A percentile compares a stretch with the other conserved stretches of the same genome.
Conservation (phyloP, 2,329 filamentous ascomycete genomes). For the Ceratocystiopsis sp. region DNA sequence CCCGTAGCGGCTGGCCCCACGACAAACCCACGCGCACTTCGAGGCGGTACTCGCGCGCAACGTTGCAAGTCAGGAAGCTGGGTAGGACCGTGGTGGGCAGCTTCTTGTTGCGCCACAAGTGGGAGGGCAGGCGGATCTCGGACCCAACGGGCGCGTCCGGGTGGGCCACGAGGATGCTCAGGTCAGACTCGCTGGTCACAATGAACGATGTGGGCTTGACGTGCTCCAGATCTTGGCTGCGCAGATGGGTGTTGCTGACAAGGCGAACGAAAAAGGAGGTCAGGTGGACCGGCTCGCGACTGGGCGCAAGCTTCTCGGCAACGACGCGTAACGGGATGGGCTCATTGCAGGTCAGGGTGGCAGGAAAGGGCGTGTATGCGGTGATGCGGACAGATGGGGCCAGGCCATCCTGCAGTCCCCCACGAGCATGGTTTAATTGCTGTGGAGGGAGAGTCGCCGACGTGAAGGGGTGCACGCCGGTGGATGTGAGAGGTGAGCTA, state of each 20-base stretch:
- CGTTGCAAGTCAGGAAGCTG: slow-evolving; percentile 76
- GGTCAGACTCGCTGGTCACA: slow-evolving; percentile 51
- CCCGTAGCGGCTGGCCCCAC: slow-evolving; percentile 42
- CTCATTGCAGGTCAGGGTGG: slow-evolving; percentile 78
- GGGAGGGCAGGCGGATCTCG: slow-evolving; percentile 52
- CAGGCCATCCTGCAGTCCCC: slow-evolving; percentile 15
- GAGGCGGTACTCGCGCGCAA: slow-evolving; percentile 65
- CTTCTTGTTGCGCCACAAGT: slow-evolving; percentile 52
- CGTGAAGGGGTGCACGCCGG: background rate
- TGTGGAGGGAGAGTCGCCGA: background rate
- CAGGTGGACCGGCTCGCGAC: slow-evolving; percentile 54
- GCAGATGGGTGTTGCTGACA: slow-evolving; percentile 61
- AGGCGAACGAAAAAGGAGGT: slow-evolving; percentile 68
- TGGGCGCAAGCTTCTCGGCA: slow-evolving; percentile 56
- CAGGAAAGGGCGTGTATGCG: slow-evolving; percentile 69
- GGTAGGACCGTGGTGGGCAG: slow-evolving; percentile 80
- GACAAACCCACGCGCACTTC: slow-evolving; percentile 66
- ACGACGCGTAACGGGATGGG: slow-evolving; percentile 67
- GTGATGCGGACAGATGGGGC: slow-evolving; percentile 58
- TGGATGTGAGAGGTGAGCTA: slow-evolving; percentile 28
- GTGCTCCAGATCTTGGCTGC: slow-evolving; percentile 57
- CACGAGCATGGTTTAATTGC: background rate
- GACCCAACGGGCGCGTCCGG: slow-evolving; percentile 40
- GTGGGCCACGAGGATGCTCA: slow-evolving; percentile 52
- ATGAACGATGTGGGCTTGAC: slow-evolving; percentile 61